phyloP scores from a whole-genome alignment of 2,329 filamentous ascomycete species.

The Magnaporthiopsis rhizophila region DNA sequence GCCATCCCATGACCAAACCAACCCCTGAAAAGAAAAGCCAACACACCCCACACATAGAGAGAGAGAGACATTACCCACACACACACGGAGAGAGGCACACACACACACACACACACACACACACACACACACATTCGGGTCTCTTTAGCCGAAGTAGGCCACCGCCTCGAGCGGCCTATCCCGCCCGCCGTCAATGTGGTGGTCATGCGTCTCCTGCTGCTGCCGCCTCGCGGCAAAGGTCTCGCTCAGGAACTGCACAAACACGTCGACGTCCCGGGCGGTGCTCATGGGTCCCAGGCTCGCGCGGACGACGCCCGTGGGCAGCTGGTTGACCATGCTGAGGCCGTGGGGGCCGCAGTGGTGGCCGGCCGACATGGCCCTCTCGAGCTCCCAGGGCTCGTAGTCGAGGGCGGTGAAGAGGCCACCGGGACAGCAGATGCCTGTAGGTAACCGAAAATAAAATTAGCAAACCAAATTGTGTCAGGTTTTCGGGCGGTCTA shows the following conservation, averaged over 20 bases:
- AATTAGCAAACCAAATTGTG: background rate
- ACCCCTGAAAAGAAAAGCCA: background rate
- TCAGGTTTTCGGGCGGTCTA: no score
- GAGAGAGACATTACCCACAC: no score
- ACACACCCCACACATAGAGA: background rate
- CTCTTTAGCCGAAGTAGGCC: background rate
- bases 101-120: no score
- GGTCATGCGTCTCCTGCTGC: background rate
- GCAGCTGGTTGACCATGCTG: constrained; percentile 43
- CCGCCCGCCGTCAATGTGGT: background rate
- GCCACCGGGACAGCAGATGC: constrained; percentile 40
- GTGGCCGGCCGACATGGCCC: constrained; percentile 47
- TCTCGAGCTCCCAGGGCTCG: constrained; percentile 44
- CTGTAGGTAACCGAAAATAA: constrained; percentile 17
- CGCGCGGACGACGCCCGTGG: constrained; percentile 51
- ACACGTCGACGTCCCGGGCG: constrained; percentile 40
- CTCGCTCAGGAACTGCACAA: constrained; percentile 37
- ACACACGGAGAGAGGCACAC: no score
- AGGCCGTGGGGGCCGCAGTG: constrained; percentile 46
- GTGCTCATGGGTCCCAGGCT: constrained; percentile 57
- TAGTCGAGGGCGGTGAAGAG: constrained; percentile 40
- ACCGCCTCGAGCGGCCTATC: constrained; percentile 9
- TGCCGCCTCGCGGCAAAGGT: constrained; percentile 25
- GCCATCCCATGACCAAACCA: background rate
- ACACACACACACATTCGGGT: no score